Percentiles rank a stretch among this genome's conserved stretches.
These are phyloP conservation scores for Lactarius hengduanensis DNA, from an alignment of 768 basidiomycete genomes.

Conservation along the genomic window DNA sequence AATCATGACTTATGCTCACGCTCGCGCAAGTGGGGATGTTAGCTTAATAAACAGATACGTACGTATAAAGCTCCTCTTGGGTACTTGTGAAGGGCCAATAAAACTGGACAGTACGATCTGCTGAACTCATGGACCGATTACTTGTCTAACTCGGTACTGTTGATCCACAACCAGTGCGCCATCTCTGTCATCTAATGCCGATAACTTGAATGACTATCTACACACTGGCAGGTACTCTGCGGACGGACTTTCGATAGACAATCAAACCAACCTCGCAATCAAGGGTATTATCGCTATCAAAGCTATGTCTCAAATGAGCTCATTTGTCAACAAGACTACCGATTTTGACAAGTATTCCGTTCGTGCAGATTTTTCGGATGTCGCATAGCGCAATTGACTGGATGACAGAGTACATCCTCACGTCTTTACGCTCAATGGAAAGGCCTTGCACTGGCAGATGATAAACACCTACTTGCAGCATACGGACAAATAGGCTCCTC, in stretches of 20 bases:
- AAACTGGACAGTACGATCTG: constrained; percentile 29
- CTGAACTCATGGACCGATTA: constrained; percentile 36
- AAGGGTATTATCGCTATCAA: constrained; percentile 68
- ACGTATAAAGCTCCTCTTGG: background rate
- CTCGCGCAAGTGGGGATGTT: constrained; percentile 31
- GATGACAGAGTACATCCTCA: background rate
- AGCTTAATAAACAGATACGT: constrained; percentile 31
- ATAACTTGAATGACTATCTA: background rate
- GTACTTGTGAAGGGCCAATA: no score
- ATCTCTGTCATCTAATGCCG: constrained; percentile 46
- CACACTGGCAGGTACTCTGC: constrained; percentile 16
- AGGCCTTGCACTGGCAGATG: constrained; percentile 3
- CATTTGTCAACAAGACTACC: constrained; percentile 27
- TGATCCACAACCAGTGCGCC: constrained; percentile 50
- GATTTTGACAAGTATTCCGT: constrained; percentile 33
- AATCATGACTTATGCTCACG: constrained; percentile 36
- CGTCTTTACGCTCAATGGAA: constrained; percentile 19
- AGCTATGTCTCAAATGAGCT: constrained; percentile 58
- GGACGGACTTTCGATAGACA: constrained; percentile 35
- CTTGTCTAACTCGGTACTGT: constrained; percentile 40
- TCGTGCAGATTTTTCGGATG: constrained; percentile 9
- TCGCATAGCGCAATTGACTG: background rate
- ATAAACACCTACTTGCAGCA: constrained; percentile 14
- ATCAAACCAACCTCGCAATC: constrained; percentile 69
- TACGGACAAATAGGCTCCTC: constrained; percentile 32